Percentiles rank a stretch among this genome's conserved stretches.
Conservation (phyloP, 2,329 filamentous ascomycete genomes). For the Phaeosphaeria sp. region DNA sequence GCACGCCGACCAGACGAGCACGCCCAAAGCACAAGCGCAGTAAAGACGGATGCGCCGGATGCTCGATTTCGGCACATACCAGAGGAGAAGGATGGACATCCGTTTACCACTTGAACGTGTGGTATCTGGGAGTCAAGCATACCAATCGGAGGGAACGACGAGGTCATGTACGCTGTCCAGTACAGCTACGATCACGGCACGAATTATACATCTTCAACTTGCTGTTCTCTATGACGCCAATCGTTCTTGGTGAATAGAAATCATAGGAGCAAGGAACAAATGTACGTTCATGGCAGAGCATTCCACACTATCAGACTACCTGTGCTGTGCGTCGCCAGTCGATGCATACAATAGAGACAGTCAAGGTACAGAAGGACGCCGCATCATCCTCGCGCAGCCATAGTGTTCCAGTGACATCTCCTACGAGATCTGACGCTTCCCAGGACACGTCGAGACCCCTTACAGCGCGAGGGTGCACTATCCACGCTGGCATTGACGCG, state of each 20-base stretch:
- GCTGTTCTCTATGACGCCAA: too few relatives aligned
- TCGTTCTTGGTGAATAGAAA: not conserved
- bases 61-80: conserved; percentile 33
- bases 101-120: conserved; percentile 3
- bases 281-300: not conserved
- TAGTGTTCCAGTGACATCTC: not conserved
- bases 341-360: not conserved
- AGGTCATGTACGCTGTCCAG: not conserved
- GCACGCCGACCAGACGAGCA: conserved; percentile 33
- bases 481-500: not conserved
- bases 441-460: not conserved
- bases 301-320: not conserved
- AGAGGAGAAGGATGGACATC: conserved; percentile 23
- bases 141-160: not conserved
- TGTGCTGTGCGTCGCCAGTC: not conserved
- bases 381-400: not conserved
- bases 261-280: not conserved
- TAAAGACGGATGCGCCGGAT: conserved; percentile 29
- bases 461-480: too few relatives aligned
- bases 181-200: not conserved
- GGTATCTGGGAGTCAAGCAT: too few relatives aligned
- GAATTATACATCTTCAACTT: too few relatives aligned
- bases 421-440: not conserved
- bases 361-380: not conserved
- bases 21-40: conserved; percentile 27